Conservation (phyloP, 805 yeast genomes). For the Kluyveromyces siamensis region DNA sequence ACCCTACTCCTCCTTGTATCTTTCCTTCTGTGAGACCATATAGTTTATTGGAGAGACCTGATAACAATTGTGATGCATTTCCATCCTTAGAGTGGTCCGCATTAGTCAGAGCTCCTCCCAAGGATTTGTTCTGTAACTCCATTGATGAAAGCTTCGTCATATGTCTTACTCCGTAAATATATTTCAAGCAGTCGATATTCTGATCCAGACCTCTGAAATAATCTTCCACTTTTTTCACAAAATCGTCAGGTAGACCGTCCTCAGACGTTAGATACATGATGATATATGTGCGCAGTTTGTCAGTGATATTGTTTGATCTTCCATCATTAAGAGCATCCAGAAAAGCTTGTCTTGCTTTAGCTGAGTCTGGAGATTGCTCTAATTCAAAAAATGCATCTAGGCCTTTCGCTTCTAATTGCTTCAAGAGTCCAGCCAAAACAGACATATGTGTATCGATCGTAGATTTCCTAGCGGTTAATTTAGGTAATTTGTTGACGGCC, state of each 20-base stretch:
- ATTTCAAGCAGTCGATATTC: conserved; percentile 57
- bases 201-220: conserved; percentile 48
- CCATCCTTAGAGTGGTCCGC: conserved; percentile 22
- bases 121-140: conserved; percentile 28
- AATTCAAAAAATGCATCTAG: conserved; percentile 89
- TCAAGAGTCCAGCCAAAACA: conserved; percentile 73
- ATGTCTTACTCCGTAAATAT: conserved; percentile 77
- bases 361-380: conserved; percentile 64
- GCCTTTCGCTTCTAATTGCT: conserved; percentile 76
- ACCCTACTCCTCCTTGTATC: conserved; percentile 82
- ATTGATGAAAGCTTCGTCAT: conserved; percentile 45
- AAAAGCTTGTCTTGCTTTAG: conserved; percentile 45
- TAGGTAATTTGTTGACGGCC: conserved; percentile 89
- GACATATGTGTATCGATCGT: conserved; percentile 96
- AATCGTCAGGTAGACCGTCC: conserved; percentile 35
- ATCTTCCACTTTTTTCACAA: conserved; percentile 50
- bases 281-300: conserved; percentile 82
- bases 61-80: conserved; percentile 47
- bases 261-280: conserved; percentile 56
- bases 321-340: conserved; percentile 45
- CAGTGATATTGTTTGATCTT: conserved; percentile 56
- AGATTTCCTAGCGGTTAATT: conserved; percentile 76
- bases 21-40: conserved; percentile 78
- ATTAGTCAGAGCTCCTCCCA: conserved; percentile 24
- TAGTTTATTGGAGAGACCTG: conserved; percentile 65